Evolutionary conservation across 306 rosid genomes (phyloP).

Genomic region (Gynostemma pentaphyllum): DNA sequence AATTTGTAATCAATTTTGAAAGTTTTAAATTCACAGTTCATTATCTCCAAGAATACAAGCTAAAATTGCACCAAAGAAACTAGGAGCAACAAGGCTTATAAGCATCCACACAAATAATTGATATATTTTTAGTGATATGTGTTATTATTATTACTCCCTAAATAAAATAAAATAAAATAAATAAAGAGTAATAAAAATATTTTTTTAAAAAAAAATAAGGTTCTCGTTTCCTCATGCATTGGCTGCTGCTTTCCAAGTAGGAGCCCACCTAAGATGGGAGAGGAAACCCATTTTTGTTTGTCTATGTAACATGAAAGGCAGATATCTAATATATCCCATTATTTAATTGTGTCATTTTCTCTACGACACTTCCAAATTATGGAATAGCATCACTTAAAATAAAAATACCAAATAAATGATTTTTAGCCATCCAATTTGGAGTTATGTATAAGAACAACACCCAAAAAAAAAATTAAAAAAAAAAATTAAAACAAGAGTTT

Average conservation of each 20-base stretch:
- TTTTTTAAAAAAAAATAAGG: no score
- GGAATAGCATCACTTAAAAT: neutral
- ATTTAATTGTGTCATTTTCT: conserved; percentile 4
- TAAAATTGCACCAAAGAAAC: neutral
- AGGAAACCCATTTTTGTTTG: neutral
- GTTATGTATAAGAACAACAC: no score
- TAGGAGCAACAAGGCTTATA: neutral
- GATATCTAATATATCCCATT: neutral
- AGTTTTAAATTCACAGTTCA: neutral
- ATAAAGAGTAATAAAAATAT: neutral
- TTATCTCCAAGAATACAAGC: neutral
- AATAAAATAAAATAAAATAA: neutral
- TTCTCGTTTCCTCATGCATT: neutral
- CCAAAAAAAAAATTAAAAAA: no score
- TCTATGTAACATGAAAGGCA: neutral
- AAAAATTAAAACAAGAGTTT: no score
- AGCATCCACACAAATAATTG: neutral
- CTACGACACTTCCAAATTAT: neutral
- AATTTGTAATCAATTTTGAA: neutral
- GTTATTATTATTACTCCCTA: neutral
- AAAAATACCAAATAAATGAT: neutral
- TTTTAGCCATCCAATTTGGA: neutral
- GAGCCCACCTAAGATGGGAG: conserved; percentile 8
- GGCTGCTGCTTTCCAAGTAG: conserved; percentile 2
- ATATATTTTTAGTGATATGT: neutral